Percentiles rank a stretch among this genome's conserved stretches.
Conservation (phyloP, 257 asterid genomes). For the Nicotiana tomentosiformis region DNA sequence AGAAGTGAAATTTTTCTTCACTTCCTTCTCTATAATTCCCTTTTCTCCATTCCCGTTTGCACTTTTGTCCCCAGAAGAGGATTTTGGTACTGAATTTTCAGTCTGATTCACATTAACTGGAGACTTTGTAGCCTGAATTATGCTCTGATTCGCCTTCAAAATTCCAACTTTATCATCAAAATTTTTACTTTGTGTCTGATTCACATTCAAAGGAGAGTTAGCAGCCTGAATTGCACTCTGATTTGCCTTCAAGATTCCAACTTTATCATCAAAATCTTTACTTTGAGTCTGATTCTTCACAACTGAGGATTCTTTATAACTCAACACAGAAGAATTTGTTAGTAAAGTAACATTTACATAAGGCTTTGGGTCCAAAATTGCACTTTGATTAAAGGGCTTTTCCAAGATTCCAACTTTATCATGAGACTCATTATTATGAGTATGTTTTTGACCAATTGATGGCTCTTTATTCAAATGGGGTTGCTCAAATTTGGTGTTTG, state of each 20-base stretch:
- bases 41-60: slow-evolving; percentile 26
- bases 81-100: slow-evolving; percentile 16
- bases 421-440: background rate
- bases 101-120: slow-evolving; percentile 21
- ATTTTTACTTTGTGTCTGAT: slow-evolving; percentile 25
- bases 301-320: slow-evolving; percentile 10
- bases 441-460: slow-evolving; percentile 6
- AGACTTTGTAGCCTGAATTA: slow-evolving; percentile 19
- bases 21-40: slow-evolving; percentile 31
- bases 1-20: slow-evolving; percentile 36
- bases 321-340: slow-evolving; percentile 15
- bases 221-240: slow-evolving; percentile 22
- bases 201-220: slow-evolving; percentile 24
- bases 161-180: slow-evolving; percentile 26
- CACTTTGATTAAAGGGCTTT: slow-evolving; percentile 16
- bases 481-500: background rate
- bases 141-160: slow-evolving; percentile 32
- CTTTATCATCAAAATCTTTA: slow-evolving; percentile 23
- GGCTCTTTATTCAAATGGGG: slow-evolving; percentile 17
- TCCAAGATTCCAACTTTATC: slow-evolving; percentile 20
- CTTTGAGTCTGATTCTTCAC: slow-evolving; percentile 31
- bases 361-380: slow-evolving; percentile 3
- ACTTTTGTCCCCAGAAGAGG: slow-evolving; percentile 14
- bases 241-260: slow-evolving; percentile 31
- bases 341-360: background rate